Base-by-base conservation (phyloP, 2,329 filamentous ascomycete species). In the Cryphonectria carpinicola region DNA sequence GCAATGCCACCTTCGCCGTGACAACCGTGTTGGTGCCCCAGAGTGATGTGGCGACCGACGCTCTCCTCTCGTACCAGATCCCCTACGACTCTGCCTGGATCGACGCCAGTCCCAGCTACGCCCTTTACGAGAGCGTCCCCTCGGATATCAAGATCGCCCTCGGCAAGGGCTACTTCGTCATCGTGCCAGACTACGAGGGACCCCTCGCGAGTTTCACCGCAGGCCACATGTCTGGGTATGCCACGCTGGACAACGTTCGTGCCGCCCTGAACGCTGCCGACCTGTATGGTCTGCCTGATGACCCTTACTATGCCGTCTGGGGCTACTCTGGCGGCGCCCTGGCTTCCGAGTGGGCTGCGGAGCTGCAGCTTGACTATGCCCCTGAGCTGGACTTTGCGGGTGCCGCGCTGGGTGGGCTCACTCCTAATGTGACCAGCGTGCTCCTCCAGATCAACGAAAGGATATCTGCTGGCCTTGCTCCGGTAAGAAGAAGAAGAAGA, bases 251-350 rank as follows among this genome's bases (percentile, higher is more conserved):
- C 74, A 77, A 78, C 2, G 75, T 85, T 1, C 81, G 84, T 14
- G 83, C 83, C 5, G 79, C 81, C 0, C 73, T 83, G 17, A 71
- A 75, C 37, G 73, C 66, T 28, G 68, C 74, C 1, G 69, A 70
- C 2, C 19, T 56, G 17, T 77, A 82, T 5, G 76, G 78, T 2
- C 74, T 84, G 67, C 73, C 75, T 13, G 56, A 72, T 7, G 75
- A 78, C 19, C 77, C 82, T 0, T 77, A 73, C 4, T 76, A 83
- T 58, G 80, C 82, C 2, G 76, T 88, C 68, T 88, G 85, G 85
- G 86, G 86, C 6, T 87, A 87, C 75, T 86, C 83, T 6, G 85
- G 86, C 7, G 86, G 85, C n/a, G 80, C 81, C 17, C 73, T 87
- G 52, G 84, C 84, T 1, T 82, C 78, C n/a, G 84, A 83, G 66